Evolutionary conservation across 2,329 filamentous ascomycete species (phyloP).

Genomic region (Ascochyta fabae): DNA sequence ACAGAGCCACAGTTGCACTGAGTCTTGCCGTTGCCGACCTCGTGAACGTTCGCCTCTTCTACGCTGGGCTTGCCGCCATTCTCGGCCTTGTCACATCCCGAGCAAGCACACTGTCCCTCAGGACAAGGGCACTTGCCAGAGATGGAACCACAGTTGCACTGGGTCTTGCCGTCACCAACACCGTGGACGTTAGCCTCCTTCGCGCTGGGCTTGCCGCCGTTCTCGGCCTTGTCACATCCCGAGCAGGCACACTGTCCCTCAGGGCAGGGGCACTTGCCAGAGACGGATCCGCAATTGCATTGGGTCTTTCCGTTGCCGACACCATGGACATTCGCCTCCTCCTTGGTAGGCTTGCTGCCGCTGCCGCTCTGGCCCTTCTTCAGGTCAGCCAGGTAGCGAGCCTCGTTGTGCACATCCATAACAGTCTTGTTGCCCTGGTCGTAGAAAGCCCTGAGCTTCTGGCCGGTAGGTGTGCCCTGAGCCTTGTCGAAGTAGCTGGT

Average conservation of each 20-base stretch:
- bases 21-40: constrained; percentile 52
- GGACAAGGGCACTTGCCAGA: constrained; percentile 54
- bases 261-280: constrained; percentile 55
- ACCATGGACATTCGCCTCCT: constrained; percentile 51
- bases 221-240: constrained; percentile 52
- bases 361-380: constrained; percentile 62
- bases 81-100: constrained; percentile 52
- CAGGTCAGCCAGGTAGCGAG: constrained; percentile 82
- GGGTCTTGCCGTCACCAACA: constrained; percentile 52
- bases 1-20: constrained; percentile 57
- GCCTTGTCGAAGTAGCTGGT: constrained; percentile 96
- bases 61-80: constrained; percentile 26
- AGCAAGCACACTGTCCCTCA: constrained; percentile 56
- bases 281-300: constrained; percentile 56
- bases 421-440: constrained; percentile 84
- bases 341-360: constrained; percentile 27
- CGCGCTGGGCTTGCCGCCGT: constrained; percentile 25
- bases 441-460: constrained; percentile 89
- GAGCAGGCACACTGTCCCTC: constrained; percentile 56
- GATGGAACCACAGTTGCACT: constrained; percentile 57
- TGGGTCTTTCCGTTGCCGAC: constrained; percentile 52
- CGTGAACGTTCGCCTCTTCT: constrained; percentile 51
- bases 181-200: constrained; percentile 52
- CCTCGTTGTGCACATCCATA: constrained; percentile 91
- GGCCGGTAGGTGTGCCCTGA: constrained; percentile 81